These are phyloP conservation scores for Phylloporus arenicola DNA, from an alignment of 768 basidiomycete species.

Conservation along the genomic window DNA sequence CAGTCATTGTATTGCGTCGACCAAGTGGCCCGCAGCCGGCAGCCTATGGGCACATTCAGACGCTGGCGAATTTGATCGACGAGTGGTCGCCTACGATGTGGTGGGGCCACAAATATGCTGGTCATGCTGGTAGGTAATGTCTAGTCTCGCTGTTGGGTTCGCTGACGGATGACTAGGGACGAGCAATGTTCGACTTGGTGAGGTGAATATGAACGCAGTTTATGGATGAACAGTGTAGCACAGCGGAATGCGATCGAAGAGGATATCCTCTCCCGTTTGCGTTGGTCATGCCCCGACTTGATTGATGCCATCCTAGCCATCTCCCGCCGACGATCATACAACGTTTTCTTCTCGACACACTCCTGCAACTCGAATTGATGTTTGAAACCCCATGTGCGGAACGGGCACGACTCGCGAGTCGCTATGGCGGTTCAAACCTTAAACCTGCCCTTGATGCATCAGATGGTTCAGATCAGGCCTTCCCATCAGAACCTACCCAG, in stretches of 20 bases:
- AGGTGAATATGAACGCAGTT: conserved; percentile 17
- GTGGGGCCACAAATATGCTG: conserved; percentile 24
- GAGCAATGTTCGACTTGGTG: conserved; percentile 15
- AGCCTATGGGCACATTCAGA: conserved; percentile 32
- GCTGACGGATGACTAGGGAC: conserved; percentile 17
- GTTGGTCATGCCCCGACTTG: neutral
- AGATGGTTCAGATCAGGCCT: no score
- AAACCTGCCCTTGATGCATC: no score
- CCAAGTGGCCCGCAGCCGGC: conserved; percentile 26
- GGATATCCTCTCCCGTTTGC: neutral
- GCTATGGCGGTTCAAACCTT: no score
- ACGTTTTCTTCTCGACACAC: no score
- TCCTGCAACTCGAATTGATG: no score
- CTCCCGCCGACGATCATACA: no score
- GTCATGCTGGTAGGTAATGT: conserved; percentile 22
- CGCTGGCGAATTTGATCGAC: conserved; percentile 31
- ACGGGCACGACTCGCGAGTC: no score
- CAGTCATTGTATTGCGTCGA: conserved; percentile 3
- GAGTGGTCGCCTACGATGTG: conserved; percentile 32
- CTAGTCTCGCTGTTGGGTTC: neutral
- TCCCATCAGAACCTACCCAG: no score
- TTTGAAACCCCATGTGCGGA: no score
- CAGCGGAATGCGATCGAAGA: neutral
- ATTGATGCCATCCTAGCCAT: no score
- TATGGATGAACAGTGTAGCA: conserved; percentile 9